A percentile compares a stretch with the other conserved stretches of the same genome.
Conservation (phyloP, 2,329 filamentous ascomycete genomes). For the Diaporthe ilicicola region DNA sequence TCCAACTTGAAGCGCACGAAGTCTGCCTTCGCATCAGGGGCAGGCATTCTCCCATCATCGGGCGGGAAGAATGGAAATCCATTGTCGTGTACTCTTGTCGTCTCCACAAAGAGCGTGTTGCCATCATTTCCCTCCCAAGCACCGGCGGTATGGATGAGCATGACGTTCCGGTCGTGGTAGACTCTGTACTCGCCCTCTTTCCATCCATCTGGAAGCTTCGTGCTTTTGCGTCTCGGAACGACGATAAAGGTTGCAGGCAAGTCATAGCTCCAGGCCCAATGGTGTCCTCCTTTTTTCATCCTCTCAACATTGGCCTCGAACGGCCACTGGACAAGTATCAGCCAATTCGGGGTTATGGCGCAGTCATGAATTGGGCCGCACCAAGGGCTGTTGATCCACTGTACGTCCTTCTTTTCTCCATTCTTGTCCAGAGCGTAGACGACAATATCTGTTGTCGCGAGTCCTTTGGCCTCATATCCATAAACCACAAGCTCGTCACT, state of each 20-base stretch:
- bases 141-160: conserved; percentile 52
- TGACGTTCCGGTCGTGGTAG: conserved; percentile 40
- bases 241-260: conserved; percentile 35
- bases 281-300: conserved; percentile 47
- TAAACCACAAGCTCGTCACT: conserved; percentile 48
- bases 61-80: conserved; percentile 48
- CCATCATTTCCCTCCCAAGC: conserved; percentile 49
- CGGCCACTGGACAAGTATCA: conserved; percentile 46
- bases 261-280: conserved; percentile 46
- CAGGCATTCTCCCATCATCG: conserved; percentile 40
- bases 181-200: conserved; percentile 36
- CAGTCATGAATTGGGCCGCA: conserved; percentile 50
- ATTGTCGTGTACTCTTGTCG: conserved; percentile 49
- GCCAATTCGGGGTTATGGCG: conserved; percentile 48
- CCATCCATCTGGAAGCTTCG: conserved; percentile 36
- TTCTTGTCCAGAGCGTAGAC: conserved; percentile 41
- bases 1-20: conserved; percentile 53
- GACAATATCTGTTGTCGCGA: conserved; percentile 47
- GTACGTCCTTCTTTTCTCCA: conserved; percentile 40
- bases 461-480: conserved; percentile 50
- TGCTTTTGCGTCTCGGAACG: conserved; percentile 32
- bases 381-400: conserved; percentile 45
- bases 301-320: conserved; percentile 46
- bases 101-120: conserved; percentile 47
- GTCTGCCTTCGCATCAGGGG: conserved; percentile 48